A percentile compares a stretch with the other conserved stretches of the same genome.
These are phyloP conservation scores for Tieghemiomyces parasiticus DNA, from an alignment of 192 early-diverging fungal species.

Conservation along the genomic window DNA sequence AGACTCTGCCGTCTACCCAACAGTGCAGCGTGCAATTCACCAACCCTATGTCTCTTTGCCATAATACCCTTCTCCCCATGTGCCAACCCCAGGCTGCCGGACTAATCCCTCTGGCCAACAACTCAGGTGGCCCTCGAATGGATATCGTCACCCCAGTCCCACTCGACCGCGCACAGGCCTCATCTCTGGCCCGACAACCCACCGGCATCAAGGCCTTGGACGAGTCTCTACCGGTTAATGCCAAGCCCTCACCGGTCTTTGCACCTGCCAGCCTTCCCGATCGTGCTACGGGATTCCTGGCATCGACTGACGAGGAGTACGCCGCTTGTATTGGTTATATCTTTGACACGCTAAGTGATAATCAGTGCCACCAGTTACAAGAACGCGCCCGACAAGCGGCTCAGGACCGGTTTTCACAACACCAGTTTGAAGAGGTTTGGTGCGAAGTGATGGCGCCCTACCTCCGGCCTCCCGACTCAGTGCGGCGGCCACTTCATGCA, in stretches of 20 bases:
- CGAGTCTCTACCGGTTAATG: background rate
- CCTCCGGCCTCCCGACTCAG: too few species aligned
- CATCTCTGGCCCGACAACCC: background rate
- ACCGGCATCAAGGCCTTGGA: background rate
- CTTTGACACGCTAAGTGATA: background rate
- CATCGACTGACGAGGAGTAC: slow-evolving; percentile 13
- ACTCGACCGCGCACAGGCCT: background rate
- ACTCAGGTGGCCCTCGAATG: slow-evolving; percentile 73
- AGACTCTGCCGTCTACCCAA: background rate
- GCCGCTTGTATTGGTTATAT: background rate
- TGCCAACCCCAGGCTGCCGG: slow-evolving; percentile 48
- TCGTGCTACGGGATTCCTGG: slow-evolving; percentile 19
- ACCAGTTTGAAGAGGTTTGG: too few species aligned
- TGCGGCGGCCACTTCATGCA: too few species aligned
- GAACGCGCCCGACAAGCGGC: background rate
- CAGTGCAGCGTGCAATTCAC: background rate
- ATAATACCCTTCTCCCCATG: background rate
- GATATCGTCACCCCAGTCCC: slow-evolving; percentile 52
- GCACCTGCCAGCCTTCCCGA: slow-evolving; percentile 5
- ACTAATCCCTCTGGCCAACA: slow-evolving; percentile 61
- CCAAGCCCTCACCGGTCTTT: too few species aligned
- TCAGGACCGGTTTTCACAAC: slow-evolving; percentile 7
- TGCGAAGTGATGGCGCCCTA: too few species aligned
- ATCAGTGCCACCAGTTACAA: background rate
- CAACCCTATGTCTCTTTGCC: background rate